Evolutionary conservation across 176 grass and related monocot species (phyloP), one percentile per base, ranked within the genome.

Genomic region (Luzula sylvatica): DNA sequence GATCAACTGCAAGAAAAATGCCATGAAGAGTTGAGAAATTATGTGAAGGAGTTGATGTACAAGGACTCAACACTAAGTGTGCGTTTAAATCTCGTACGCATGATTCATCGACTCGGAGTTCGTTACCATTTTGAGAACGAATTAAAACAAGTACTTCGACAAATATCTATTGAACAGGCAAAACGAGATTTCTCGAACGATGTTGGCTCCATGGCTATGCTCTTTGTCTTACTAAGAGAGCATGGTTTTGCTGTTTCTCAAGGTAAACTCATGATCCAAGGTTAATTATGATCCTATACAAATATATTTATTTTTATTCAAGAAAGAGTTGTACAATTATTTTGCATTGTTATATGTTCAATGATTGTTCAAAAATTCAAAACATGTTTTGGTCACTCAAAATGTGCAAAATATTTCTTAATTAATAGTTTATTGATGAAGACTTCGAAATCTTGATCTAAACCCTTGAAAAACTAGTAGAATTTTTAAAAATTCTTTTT

Each of bases 61-160:
- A 52, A 50, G 25, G 41, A 32, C 5, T 24, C 46, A 3, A 20
- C 56, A 11, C 20, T 35, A 12, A 13, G 35, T 17, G 1, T 23
- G 3, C 68, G 49, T 3, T 56, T 66, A 23, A 61, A 28, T 17
- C 38, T 69, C 8, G 47, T 87, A 1, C 44, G 69, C 22, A 42
- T 50, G 26, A 25, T 81, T 41, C 77, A 81, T 41, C 58, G 62
- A 3, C 68, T 77, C 0, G 77, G 76, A 9, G 43, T 87, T 7
- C 67, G 61, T 0, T 80, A 72, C 42, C 82, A 77, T 41, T 87
- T 87, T 5, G 7, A 71, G 9, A 27, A 59, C 1, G 82, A 81
- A 21, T 80, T 77, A 15, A 69, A 42, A 49, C 20, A 12, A 2
- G 56, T 72, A 4, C 66, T 72, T 35, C 0, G 13, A 3, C 42